Evolutionary conservation across 1,284 basidiomycete genomes (phyloP), one percentile per base, ranked within the genome.

Genomic region (Agroathelia rolfsii): DNA sequence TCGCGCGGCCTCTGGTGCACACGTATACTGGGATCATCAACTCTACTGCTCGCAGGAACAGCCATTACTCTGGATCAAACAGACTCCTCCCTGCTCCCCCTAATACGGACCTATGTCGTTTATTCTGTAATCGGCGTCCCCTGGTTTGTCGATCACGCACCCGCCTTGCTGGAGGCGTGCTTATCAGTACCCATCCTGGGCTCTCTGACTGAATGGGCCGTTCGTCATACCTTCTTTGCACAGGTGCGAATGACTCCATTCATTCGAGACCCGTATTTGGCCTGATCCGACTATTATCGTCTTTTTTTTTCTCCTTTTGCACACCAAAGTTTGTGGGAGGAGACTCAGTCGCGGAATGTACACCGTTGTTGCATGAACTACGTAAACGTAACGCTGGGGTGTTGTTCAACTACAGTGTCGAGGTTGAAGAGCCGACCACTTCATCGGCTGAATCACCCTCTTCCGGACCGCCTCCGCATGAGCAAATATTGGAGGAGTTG

Each of bases 261-360:
- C 9, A 8, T 9, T 5, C 7, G 12, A 14, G 12, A 3, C 7
- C 5, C 25, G 31, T 9, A n/a, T 16, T 18, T 31, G 13, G 13
- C 12, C n/a, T 14, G 20, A 30, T 26, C 25, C 12, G 28, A 4
- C 33, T 21, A 20, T 34, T 1, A 28, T n/a, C n/a, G n/a, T n/a
- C n/a, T n/a, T n/a, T n/a, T n/a, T n/a, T n/a, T n/a, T n/a, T n/a
- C n/a, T n/a, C n/a, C n/a, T n/a, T n/a, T n/a, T n/a, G n/a, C n/a
- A n/a, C n/a, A n/a, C n/a, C n/a, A n/a, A 50, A 88, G 75, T 95
- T 95, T 47, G 88, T 93, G 5, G 87, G 88, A 1, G 88, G 84
- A 3, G 89, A 94, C 40, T 80, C 81, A 0, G 80, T 81, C 0
- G 66, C 72, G 20, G 77, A 70, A 24, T 75, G 77, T 9, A 45